Percentiles rank a stretch among this genome's conserved stretches.
Evolutionary conservation across 768 basidiomycete species (phyloP).

Genomic region (Tubosaeta sp.): DNA sequence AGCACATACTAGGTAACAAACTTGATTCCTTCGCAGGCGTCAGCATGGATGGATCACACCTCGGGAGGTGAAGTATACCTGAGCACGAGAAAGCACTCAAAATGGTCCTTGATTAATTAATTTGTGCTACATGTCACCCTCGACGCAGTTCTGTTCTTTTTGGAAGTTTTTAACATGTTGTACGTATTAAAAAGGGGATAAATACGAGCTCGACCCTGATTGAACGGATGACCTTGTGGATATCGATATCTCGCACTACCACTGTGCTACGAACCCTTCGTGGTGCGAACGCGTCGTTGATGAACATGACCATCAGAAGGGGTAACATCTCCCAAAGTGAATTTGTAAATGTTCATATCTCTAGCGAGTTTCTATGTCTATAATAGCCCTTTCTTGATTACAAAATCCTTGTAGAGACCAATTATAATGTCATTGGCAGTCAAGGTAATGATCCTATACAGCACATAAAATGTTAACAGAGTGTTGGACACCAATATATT

Average conservation of each 20-base stretch:
- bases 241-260: conserved; percentile 27
- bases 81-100: conserved; percentile 58
- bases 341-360: not conserved
- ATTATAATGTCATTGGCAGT: conserved; percentile 82
- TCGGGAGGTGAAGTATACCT: conserved; percentile 69
- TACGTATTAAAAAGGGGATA: not conserved
- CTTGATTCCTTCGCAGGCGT: conserved; percentile 59
- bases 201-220: conserved; percentile 37
- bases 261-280: conserved; percentile 26
- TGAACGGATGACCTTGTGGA: conserved; percentile 45
- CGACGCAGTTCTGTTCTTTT: not conserved
- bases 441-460: conserved; percentile 75
- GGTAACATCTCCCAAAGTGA: too few species aligned
- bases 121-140: not conserved
- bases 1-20: conserved; percentile 46
- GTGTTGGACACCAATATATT: not conserved
- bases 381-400: conserved; percentile 5
- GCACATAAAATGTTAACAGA: conserved; percentile 3
- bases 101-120: conserved; percentile 45
- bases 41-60: conserved; percentile 65
- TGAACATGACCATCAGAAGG: too few species aligned
- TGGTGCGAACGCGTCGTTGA: not conserved
- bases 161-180: not conserved
- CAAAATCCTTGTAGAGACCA: conserved; percentile 54
- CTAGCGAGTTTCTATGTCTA: conserved; percentile 7